Percentiles rank a stretch among this genome's conserved stretches.
Conservation (phyloP, 164 flowering plant genomes). For the Vitis riparia region DNA sequence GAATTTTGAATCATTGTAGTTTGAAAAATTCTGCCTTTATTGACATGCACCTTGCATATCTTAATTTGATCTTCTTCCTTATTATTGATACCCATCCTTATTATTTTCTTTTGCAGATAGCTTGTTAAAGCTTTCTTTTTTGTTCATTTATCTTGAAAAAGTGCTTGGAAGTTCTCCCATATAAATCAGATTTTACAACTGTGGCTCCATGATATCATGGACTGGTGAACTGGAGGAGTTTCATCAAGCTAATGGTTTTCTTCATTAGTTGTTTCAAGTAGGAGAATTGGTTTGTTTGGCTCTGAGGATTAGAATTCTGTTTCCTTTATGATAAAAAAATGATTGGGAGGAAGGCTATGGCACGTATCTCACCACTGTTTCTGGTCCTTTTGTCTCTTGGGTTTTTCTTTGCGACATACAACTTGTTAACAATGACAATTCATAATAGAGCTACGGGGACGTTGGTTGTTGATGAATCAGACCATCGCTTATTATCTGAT, state of each 20-base stretch:
- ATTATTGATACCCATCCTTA: too few relatives aligned
- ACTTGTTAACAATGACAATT: slow-evolving; percentile 47
- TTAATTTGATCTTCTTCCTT: too few relatives aligned
- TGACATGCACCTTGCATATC: too few relatives aligned
- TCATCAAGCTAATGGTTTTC: not conserved
- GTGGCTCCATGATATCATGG: not conserved
- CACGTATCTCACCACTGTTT: slow-evolving; percentile 43
- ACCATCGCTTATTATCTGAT: slow-evolving; percentile 30
- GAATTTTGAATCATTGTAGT: too few relatives aligned
- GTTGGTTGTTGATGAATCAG: slow-evolving; percentile 19
- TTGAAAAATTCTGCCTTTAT: too few relatives aligned
- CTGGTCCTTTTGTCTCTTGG: slow-evolving; percentile 51
- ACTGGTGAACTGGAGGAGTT: not conserved
- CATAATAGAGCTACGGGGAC: slow-evolving; percentile 30
- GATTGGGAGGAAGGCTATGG: slow-evolving; percentile 47
- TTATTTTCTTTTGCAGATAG: not conserved
- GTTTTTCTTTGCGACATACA: slow-evolving; percentile 60
- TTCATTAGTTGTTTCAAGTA: not conserved
- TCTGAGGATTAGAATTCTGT: not conserved
- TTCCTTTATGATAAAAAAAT: slow-evolving; percentile 9
- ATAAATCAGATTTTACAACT: not conserved
- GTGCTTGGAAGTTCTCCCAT: not conserved
- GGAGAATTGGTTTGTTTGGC: slow-evolving; percentile 5
- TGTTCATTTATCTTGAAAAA: not conserved
- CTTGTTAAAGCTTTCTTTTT: not conserved